Evolutionary conservation across 495 filamentous ascomycete genomes (phyloP), one percentile per base, ranked within the genome.

Genomic region (Chaetomium tenue): DNA sequence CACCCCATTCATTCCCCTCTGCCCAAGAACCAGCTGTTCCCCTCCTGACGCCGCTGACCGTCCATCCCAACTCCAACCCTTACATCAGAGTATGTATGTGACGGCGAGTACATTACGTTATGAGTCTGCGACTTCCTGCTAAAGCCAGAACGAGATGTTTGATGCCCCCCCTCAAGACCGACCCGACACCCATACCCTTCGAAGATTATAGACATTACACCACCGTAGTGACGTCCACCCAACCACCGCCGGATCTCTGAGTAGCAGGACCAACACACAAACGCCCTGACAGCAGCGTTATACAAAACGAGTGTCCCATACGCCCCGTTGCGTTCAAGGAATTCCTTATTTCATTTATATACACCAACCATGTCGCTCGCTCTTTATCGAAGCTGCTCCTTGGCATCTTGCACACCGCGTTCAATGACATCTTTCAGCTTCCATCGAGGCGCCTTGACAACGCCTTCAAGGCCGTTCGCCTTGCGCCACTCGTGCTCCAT

Each of bases 361-460:
- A 61, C 58, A 64, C 42, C 50, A 39, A 28, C 33, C 16, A 56
- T 12, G 5, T 5, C 25, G 5, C 28, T 33, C 51, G 16, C 26
- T 22, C 30, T 20, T 79, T 76, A 90, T 70, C 87, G 76, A 70
- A 96, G 76, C 23, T 85, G 85, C 53, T 80, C 66, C 79, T 95
- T 91, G 68, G 87, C 86, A 76, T 97, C 93, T 54, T 89, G 83
- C 22, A 89, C 91, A 63, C 92, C 92, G 28, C 84, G 82, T 53
- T 85, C 85, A 63, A 97, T 81, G 48, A 97, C 85, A 64, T 97
- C 91, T 58, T 89, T 84, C 23, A 97, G 71, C 42, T 81, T 78
- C 93, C 93, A 97, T 61, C 93, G 81, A 13, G 93, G 93, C 63
- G 91, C 86, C 64, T 76, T 82, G 60, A 86, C 64, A 30, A 80